Evolutionary conservation across 2,329 filamentous ascomycete species (phyloP).

Genomic region (Apiospora arundinis): DNA sequence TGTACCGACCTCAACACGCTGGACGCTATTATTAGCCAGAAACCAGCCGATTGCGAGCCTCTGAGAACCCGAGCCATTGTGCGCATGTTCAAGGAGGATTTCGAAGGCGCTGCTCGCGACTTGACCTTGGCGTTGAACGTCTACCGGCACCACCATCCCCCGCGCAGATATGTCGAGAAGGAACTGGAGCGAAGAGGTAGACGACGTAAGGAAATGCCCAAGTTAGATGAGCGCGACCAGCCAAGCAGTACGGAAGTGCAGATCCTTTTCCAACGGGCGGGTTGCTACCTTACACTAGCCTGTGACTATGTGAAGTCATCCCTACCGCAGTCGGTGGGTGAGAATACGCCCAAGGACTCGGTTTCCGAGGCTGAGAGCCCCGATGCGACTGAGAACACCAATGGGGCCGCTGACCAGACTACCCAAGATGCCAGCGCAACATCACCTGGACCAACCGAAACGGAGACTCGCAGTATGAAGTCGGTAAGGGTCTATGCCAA

Average conservation of each 20-base stretch:
- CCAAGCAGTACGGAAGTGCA: conserved; percentile 78
- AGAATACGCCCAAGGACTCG: conserved; percentile 25
- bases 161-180: conserved; percentile 57
- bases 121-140: conserved; percentile 69
- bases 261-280: conserved; percentile 76
- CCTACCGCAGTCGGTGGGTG: conserved; percentile 42
- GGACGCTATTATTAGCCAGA: conserved; percentile 69
- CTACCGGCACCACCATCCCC: conserved; percentile 58
- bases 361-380: conserved; percentile 1
- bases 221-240: conserved; percentile 55
- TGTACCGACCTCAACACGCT: conserved; percentile 72
- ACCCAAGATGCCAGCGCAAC: conserved; percentile 28
- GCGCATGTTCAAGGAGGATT: conserved; percentile 77
- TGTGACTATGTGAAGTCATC: conserved; percentile 68
- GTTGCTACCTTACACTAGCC: conserved; percentile 74
- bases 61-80: conserved; percentile 77
- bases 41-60: conserved; percentile 69
- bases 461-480: conserved; percentile 65
- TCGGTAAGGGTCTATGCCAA: conserved; percentile 77
- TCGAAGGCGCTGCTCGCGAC: conserved; percentile 71
- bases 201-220: conserved; percentile 39
- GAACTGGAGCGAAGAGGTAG: conserved; percentile 52
- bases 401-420: conserved; percentile 21
- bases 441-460: conserved; percentile 25
- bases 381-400: neutral